Conservation (phyloP, 2,329 filamentous ascomycete species). For the Aspergillus piperis region DNA sequence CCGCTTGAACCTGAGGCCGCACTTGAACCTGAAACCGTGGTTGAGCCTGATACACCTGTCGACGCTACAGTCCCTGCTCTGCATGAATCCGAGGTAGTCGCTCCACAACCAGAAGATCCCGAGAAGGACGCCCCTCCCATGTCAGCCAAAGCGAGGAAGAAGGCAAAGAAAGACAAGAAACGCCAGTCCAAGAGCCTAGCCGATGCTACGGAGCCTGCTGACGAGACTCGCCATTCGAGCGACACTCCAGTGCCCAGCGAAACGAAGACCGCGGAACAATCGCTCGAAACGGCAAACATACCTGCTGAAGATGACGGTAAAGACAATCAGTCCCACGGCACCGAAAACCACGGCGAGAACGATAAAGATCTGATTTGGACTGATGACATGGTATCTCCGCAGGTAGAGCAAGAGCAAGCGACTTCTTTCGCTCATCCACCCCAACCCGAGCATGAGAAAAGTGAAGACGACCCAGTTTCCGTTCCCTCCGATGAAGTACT, state of each 20-base stretch:
- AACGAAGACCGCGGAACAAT: slow-evolving; percentile 23
- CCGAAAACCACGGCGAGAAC: slow-evolving; percentile 36
- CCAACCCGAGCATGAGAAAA: slow-evolving; percentile 33
- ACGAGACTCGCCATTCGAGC: slow-evolving; percentile 20
- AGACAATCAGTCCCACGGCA: slow-evolving; percentile 48
- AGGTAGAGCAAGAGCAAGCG: slow-evolving; percentile 45
- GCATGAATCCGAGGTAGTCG: background rate
- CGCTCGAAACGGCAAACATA: slow-evolving; percentile 31
- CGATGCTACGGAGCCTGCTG: slow-evolving; percentile 11
- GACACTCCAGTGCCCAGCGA: slow-evolving; percentile 18
- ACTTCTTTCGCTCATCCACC: slow-evolving; percentile 36
- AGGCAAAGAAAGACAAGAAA: slow-evolving; percentile 51
- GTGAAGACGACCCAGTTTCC: slow-evolving; percentile 11
- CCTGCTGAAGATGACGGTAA: slow-evolving; percentile 48
- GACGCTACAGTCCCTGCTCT: background rate
- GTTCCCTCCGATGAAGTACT: slow-evolving; percentile 24
- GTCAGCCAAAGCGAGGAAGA: slow-evolving; percentile 46
- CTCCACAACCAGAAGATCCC: slow-evolving; percentile 15
- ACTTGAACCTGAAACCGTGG: background rate
- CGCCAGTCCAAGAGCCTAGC: slow-evolving; percentile 35
- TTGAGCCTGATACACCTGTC: background rate
- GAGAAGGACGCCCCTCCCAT: slow-evolving; percentile 30
- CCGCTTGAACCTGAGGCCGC: background rate
- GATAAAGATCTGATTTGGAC: slow-evolving; percentile 45
- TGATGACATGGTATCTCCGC: slow-evolving; percentile 47